phyloP scores from a whole-genome alignment of 1,284 basidiomycete genomes.

The Testicularia cyperi region DNA sequence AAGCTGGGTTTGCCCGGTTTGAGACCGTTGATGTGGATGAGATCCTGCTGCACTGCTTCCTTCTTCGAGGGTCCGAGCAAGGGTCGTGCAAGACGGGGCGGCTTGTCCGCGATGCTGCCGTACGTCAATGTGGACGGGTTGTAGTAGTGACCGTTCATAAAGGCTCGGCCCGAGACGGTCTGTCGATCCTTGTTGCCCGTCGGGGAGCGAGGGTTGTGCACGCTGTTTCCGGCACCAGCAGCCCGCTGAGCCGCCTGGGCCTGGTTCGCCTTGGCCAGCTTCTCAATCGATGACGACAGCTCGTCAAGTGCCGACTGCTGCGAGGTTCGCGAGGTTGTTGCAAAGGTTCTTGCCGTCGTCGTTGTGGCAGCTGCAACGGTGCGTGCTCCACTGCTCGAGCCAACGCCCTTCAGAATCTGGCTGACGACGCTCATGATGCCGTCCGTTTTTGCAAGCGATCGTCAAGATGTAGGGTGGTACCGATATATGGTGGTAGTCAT shows the following conservation, averaged over 20 bases:
- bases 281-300: conserved; percentile 25
- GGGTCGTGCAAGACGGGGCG: conserved; percentile 14
- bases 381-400: not conserved
- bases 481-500: too few species aligned
- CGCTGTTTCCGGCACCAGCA: not conserved
- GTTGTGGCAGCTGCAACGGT: not conserved
- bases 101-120: conserved; percentile 18
- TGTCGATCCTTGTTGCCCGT: conserved; percentile 7
- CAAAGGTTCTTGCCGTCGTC: not conserved
- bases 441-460: too few species aligned
- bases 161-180: conserved; percentile 32
- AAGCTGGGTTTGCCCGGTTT: conserved; percentile 57
- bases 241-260: not conserved
- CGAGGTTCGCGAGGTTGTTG: not conserved
- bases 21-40: conserved; percentile 62
- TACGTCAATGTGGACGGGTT: conserved; percentile 39
- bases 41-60: conserved; percentile 63
- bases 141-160: conserved; percentile 50
- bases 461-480: too few species aligned
- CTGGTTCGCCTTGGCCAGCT: conserved; percentile 9
- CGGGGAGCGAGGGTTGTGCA: conserved; percentile 17
- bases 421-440: not conserved
- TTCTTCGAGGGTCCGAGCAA: conserved; percentile 45
- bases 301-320: conserved; percentile 20
- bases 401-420: not conserved